Evolutionary conservation across 2,329 filamentous ascomycete species (phyloP).

Genomic region (Pseudocercospora fijiensis): DNA sequence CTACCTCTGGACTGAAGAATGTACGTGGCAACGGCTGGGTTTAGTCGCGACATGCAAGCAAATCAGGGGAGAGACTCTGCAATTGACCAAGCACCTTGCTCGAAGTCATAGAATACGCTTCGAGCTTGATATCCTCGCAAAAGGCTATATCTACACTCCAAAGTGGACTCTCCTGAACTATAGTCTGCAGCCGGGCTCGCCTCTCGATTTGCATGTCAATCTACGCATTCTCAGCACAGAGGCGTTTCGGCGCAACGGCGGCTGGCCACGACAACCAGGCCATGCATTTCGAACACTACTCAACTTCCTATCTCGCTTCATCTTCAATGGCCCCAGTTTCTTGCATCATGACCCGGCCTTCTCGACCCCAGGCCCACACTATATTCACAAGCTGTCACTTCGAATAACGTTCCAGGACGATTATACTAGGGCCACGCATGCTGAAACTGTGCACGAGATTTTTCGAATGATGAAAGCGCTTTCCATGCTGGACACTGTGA

Average conservation of each 20-base stretch:
- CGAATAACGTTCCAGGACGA: constrained; percentile 27
- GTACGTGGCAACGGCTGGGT: constrained; percentile 13
- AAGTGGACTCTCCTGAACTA: constrained; percentile 27
- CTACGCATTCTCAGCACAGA: constrained; percentile 31
- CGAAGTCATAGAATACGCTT: constrained; percentile 11
- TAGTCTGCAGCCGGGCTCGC: constrained; percentile 9
- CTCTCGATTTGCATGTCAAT: constrained; percentile 25
- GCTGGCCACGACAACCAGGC: constrained; percentile 24
- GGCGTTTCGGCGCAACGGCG: constrained; percentile 27
- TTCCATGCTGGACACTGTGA: constrained; percentile 22
- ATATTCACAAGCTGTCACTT: constrained; percentile 24
- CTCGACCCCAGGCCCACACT: constrained; percentile 16
- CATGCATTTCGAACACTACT: constrained; percentile 23
- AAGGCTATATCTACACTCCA: constrained; percentile 28
- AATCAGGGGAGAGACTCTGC: constrained; percentile 23
- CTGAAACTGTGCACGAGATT: constrained; percentile 21
- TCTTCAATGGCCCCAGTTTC: constrained; percentile 27
- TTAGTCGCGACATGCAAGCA: constrained; percentile 19
- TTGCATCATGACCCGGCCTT: constrained; percentile 9
- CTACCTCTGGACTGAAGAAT: constrained; percentile 20
- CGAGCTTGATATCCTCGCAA: constrained; percentile 28
- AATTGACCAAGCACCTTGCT: constrained; percentile 20
- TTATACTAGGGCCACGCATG: constrained; percentile 28
- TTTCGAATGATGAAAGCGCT: constrained; percentile 25
- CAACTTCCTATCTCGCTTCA: constrained; percentile 27